A percentile compares a stretch with the other conserved stretches of the same genome.
Conservation (phyloP, 2,329 filamentous ascomycete species). For the Penicillium carneum region DNA sequence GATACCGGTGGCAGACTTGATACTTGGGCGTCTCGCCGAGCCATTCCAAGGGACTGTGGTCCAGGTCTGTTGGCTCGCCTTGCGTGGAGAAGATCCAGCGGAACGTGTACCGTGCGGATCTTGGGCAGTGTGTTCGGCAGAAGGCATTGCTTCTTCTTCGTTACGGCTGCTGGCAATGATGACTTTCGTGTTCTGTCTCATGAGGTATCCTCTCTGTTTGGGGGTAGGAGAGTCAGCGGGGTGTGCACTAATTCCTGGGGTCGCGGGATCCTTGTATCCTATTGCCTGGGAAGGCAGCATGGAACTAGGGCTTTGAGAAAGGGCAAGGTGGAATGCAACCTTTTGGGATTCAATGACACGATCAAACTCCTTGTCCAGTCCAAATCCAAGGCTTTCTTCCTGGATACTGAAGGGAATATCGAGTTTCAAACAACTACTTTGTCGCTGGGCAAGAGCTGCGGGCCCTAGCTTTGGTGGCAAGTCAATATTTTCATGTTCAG, state of each 20-base stretch:
- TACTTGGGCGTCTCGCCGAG: constrained; percentile 72
- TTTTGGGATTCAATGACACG: constrained; percentile 95
- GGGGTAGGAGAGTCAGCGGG: constrained; percentile 70
- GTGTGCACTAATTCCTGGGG: constrained; percentile 37
- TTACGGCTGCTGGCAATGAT: constrained; percentile 84
- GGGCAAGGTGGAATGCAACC: constrained; percentile 69
- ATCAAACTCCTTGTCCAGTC: constrained; percentile 90
- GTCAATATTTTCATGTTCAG: constrained; percentile 24
- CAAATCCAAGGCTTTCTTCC: constrained; percentile 76
- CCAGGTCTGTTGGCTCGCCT: constrained; percentile 86
- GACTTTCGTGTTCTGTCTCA: constrained; percentile 97
- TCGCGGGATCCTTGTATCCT: constrained; percentile 28
- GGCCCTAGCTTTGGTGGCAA: constrained; percentile 31
- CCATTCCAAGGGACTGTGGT: constrained; percentile 97
- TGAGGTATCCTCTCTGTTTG: constrained; percentile 93
- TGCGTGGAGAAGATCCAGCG: constrained; percentile 75
- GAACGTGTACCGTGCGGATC: constrained; percentile 62
- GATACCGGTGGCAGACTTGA: constrained; percentile 64
- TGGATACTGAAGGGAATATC: constrained; percentile 77
- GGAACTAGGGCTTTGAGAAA: constrained; percentile 44
- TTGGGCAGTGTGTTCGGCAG: constrained; percentile 35
- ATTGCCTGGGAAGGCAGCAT: constrained; percentile 21
- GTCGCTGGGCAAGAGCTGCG: constrained; percentile 59
- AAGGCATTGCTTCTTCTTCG: constrained; percentile 59
- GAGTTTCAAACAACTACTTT: constrained; percentile 78